Evolutionary conservation across 1,139 yeast species (phyloP).

Genomic region (Hyphopichia fennica): DNA sequence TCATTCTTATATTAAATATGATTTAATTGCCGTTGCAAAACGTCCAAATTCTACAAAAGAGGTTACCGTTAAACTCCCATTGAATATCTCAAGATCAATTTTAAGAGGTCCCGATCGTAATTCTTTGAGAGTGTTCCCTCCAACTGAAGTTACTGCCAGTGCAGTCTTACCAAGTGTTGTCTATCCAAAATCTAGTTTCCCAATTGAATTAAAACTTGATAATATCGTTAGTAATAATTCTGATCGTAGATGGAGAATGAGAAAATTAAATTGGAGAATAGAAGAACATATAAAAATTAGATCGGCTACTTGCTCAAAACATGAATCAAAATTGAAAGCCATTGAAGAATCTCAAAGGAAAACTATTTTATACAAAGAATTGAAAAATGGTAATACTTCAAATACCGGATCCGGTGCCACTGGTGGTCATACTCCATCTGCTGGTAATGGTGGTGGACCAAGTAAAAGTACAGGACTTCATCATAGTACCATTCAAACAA

Average conservation of each 20-base stretch:
- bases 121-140: slow-evolving; percentile 90
- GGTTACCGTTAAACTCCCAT: slow-evolving; percentile 58
- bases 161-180: slow-evolving; percentile 86
- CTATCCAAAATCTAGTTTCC: slow-evolving; percentile 83
- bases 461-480: slow-evolving; percentile 25
- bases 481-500: slow-evolving; percentile 42
- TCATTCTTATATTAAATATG: slow-evolving; percentile 64
- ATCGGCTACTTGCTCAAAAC: slow-evolving; percentile 57
- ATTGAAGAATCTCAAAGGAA: slow-evolving; percentile 47
- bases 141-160: slow-evolving; percentile 85
- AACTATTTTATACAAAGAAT: slow-evolving; percentile 12
- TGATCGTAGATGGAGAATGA: slow-evolving; percentile 86
- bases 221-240: slow-evolving; percentile 58
- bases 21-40: slow-evolving; percentile 61
- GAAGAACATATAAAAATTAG: slow-evolving; percentile 74
- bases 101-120: slow-evolving; percentile 82
- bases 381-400: slow-evolving; percentile 7
- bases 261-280: slow-evolving; percentile 86
- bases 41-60: slow-evolving; percentile 19
- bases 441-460: slow-evolving; percentile 3
- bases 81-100: slow-evolving; percentile 76
- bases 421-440: not conserved
- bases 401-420: too few species aligned
- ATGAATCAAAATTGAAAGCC: slow-evolving; percentile 46
- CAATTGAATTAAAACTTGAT: slow-evolving; percentile 78